Evolutionary conservation across 257 asterid genomes (phyloP).

Genomic region (Solanum virginianum): DNA sequence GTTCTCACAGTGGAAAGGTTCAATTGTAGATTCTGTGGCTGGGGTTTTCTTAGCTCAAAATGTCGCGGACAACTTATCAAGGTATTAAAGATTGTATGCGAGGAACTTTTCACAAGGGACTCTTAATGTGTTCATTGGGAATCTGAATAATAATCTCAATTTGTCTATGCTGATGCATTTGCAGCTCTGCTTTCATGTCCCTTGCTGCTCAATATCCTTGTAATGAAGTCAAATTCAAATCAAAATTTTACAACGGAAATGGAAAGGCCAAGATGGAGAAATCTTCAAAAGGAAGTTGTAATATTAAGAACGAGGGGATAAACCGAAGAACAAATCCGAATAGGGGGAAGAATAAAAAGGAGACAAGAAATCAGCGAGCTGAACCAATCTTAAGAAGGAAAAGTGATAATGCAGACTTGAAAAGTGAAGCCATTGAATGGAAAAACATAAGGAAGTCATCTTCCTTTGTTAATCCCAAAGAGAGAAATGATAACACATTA

Average conservation of each 20-base stretch:
- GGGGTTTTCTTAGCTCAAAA: conserved; percentile 76
- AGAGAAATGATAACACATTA: not conserved
- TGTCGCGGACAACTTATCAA: conserved; percentile 66
- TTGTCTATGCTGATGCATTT: not conserved
- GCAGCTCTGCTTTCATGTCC: conserved; percentile 76
- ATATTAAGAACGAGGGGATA: not conserved
- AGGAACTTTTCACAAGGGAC: not conserved
- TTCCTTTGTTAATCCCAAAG: not conserved
- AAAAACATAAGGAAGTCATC: conserved; percentile 5
- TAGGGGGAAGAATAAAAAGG: not conserved
- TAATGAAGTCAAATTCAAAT: not conserved
- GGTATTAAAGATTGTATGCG: conserved; percentile 13
- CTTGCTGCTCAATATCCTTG: conserved; percentile 43
- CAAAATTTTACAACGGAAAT: not conserved
- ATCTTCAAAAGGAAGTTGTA: not conserved
- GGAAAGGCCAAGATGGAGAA: not conserved
- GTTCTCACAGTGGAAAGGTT: conserved; percentile 75
- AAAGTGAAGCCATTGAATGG: conserved; percentile 3
- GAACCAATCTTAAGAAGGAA: not conserved
- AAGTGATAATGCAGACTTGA: not conserved
- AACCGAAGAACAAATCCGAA: not conserved
- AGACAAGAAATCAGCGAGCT: not conserved
- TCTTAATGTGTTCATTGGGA: not conserved
- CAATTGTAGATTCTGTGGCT: conserved; percentile 65
- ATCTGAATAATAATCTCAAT: not conserved